Base-by-base conservation (phyloP, 2,329 filamentous ascomycete genomes). In the Diaporthe velutina region DNA sequence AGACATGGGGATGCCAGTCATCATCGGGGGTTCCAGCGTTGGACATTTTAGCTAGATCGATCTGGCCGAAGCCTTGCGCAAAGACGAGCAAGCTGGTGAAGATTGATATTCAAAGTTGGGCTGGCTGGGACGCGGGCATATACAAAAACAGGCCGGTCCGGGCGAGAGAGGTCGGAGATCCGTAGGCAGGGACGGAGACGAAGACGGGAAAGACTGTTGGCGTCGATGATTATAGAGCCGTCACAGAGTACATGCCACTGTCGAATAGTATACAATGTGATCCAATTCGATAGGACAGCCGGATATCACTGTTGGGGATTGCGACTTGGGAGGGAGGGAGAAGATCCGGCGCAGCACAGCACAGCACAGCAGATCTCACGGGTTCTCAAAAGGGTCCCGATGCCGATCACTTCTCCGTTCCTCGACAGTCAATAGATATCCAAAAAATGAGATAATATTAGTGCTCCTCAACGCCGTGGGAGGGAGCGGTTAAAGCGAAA, bases 1-100 rank as follows among this genome's bases (percentile, higher is more conserved):
- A 78, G 67, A 74, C 76, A 52, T 77, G 75, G 40, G 74, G 74
- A 50, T 76, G 74, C 74, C 74, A 76, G 67, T 76, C 74, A 60
- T 72, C 58, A 54, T 58, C 45, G 13, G 72, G 66, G 35, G n/a
- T 28, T 61, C 58, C 74, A 68, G 54, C 40, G 72, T 28, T 50
- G 8, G 67, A 45, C 74, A 76, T 76, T 0, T 48, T 72, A 12
- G 19, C 28, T 28, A 48, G 17, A 45, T n/a, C 13, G 12, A 25
- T 45, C 4, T 25, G 28, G 57, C 35, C 28, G 50, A 30, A 64
- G 35, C 50, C n/a, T 45, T 40, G 25, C 38, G 70, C 25, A 55
- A 33, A 33, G 9, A 1, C 19, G 15, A n/a, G 22, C 45, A 22
- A 2, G 33, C 33, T 33, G 35, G 15, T 35, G 12, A 30, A 50